Conservation (phyloP, 1,284 basidiomycete species). For the Apiotrichum akiyoshidainum region DNA sequence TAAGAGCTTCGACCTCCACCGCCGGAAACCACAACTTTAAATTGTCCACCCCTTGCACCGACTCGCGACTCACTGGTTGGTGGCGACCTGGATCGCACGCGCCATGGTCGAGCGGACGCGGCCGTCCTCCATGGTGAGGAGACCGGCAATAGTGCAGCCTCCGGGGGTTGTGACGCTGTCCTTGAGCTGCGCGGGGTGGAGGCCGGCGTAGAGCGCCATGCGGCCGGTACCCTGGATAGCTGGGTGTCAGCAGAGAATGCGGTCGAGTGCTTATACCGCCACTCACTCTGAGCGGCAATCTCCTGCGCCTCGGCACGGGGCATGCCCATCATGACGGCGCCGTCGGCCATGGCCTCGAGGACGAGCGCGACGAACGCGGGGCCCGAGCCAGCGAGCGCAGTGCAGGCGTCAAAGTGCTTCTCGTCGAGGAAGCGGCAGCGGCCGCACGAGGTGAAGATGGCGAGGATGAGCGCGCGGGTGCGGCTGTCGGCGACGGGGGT, state of each 20-base stretch:
- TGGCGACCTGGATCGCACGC: slow-evolving; percentile 88
- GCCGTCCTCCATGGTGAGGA: slow-evolving; percentile 93
- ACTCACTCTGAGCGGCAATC: slow-evolving; percentile 88
- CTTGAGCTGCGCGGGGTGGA: slow-evolving; percentile 94
- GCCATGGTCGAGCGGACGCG: slow-evolving; percentile 91
- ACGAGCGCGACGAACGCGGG: slow-evolving; percentile 97
- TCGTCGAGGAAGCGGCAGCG: slow-evolving; percentile 91
- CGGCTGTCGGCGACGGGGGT: slow-evolving; percentile 53
- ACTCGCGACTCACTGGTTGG: slow-evolving; percentile 59
- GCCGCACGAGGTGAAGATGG: slow-evolving; percentile 93
- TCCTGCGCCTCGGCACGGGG: slow-evolving; percentile 91
- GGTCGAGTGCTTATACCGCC: too few relatives aligned
- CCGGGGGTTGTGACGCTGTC: slow-evolving; percentile 98
- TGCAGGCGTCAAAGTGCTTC: slow-evolving; percentile 97
- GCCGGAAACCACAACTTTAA: too few relatives aligned
- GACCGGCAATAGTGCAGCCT: slow-evolving; percentile 95
- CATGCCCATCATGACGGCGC: slow-evolving; percentile 99
- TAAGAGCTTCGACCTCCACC: too few relatives aligned
- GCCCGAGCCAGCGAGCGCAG: slow-evolving; percentile 90
- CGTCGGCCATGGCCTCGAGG: slow-evolving; percentile 97
- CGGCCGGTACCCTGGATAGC: slow-evolving; percentile 94
- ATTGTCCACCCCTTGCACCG: too few relatives aligned
- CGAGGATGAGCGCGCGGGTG: slow-evolving; percentile 73
- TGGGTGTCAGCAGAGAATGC: slow-evolving; percentile 45
- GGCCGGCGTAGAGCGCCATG: slow-evolving; percentile 83